phyloP scores from a whole-genome alignment of 2,329 filamentous ascomycete species.

The Colletotrichum sp. region DNA sequence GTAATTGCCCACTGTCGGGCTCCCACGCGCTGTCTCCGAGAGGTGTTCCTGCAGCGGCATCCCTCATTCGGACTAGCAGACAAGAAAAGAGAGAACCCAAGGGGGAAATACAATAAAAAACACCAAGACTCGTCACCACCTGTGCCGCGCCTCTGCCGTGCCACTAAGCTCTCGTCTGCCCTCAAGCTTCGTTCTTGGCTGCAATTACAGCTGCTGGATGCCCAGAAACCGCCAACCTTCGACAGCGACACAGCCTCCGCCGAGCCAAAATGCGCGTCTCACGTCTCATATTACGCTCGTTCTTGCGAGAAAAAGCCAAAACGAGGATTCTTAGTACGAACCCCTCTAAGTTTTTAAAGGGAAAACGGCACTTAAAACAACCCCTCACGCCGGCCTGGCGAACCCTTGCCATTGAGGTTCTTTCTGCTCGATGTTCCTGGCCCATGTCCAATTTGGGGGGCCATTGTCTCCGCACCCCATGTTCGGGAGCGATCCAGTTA shows the following conservation, averaged over 20 bases:
- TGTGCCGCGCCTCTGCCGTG: not conserved
- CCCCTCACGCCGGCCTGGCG: not conserved
- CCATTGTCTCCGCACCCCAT: not conserved
- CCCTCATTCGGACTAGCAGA: not conserved
- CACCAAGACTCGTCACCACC: not conserved
- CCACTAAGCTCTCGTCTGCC: not conserved
- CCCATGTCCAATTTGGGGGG: not conserved
- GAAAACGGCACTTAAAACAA: not conserved
- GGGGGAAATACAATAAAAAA: not conserved
- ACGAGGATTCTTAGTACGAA: not conserved
- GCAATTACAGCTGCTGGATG: not conserved
- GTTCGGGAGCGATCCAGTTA: not conserved
- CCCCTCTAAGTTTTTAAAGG: not conserved
- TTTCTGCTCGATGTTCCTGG: not conserved
- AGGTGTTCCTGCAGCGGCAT: not conserved
- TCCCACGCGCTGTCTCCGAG: not conserved
- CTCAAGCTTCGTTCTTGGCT: not conserved
- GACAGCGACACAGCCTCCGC: not conserved
- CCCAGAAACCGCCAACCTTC: not conserved
- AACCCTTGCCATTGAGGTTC: not conserved
- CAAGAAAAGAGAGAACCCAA: not conserved
- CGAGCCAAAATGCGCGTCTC: not conserved
- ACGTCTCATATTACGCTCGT: not conserved
- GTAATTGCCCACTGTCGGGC: not conserved
- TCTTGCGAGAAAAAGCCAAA: not conserved